These are phyloP conservation scores for Trichoderma koningiopsis DNA, from an alignment of 2,329 filamentous ascomycete species.

Conservation along the genomic window DNA sequence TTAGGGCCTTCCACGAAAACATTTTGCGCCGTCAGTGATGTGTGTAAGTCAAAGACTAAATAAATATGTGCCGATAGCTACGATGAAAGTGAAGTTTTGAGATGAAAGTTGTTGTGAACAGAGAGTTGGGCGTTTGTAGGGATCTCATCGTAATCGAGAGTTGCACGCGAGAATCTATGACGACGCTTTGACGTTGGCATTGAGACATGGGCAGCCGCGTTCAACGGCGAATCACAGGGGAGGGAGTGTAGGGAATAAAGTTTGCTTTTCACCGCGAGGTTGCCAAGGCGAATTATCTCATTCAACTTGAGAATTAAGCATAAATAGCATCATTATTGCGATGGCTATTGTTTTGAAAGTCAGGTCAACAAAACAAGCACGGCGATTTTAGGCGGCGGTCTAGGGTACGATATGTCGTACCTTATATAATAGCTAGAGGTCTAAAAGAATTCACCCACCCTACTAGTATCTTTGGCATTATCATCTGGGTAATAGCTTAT, in stretches of 20 bases:
- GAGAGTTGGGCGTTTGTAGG: not conserved
- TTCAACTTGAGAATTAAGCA: not conserved
- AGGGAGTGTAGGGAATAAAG: not conserved
- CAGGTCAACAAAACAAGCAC: not conserved
- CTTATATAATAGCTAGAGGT: not conserved
- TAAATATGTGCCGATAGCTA: too few species aligned
- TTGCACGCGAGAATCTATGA: constrained; percentile 8
- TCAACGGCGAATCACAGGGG: not conserved
- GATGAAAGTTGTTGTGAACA: not conserved
- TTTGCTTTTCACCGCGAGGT: not conserved
- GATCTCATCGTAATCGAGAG: not conserved
- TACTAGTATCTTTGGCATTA: too few species aligned
- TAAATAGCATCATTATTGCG: not conserved
- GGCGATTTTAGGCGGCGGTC: not conserved
- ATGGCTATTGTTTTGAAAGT: not conserved
- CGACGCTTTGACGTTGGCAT: constrained; percentile 4
- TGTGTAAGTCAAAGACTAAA: not conserved
- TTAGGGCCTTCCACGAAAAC: constrained; percentile 21
- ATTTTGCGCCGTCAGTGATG: constrained; percentile 2
- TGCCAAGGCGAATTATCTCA: not conserved
- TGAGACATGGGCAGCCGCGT: constrained; percentile 5
- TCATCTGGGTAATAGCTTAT: too few species aligned
- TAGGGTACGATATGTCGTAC: not conserved
- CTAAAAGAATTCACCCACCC: too few species aligned
- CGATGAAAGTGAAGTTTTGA: not conserved